Base-by-base conservation (phyloP, 768 basidiomycete species). In the Termitomyces sp. region DNA sequence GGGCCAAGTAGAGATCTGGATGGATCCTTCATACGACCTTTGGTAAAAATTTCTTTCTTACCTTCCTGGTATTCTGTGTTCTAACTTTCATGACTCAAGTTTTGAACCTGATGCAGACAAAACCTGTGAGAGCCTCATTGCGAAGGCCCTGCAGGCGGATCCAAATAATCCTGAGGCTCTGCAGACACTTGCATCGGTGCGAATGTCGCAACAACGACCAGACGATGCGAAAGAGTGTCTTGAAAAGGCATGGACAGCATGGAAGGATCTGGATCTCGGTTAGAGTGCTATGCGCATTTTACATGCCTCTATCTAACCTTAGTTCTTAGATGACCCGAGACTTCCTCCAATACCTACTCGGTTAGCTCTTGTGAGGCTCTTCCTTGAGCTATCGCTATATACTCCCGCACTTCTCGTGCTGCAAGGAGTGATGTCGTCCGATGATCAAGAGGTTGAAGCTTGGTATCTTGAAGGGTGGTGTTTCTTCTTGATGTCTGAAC, bases 401-500 rank as follows among this genome's bases (percentile, higher is more conserved):
- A 74, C 84, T 0, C 83, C 85, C 24, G 93, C 93, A 1, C 70
- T 95, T 5, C 69, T 85, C 11, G 83, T 94, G 14, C 70, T 96
- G 26, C 83, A 90, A 43, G 89, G 87, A 12, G 77, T 94, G 10
- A 84, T 94, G 70, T 80, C 86, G 10, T 70, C 84, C 0, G 92
- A 95, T 67, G 90, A 93, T 60, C 80, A 90, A 64, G 87, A 91
- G 51, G 85, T 93, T 12, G 93, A 95, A 62, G 93, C 87, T 1
- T 95, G 93, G 86, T 96, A 96, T 65, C 81, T 96, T 28, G 93
- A 95, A 69, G 93, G 93, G 51, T 97, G 93, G 93, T 88, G 89
- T 60, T 93, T 90, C 76, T 92, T 84, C 73, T 72, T 95, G 45
- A 84, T 90, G 81, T 80, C 84, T 0, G 87, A 89, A 66, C 80